Evolutionary conservation across 2,329 filamentous ascomycete species (phyloP), one percentile per base, ranked within the genome.

Genomic region (Penicillium rolfsii): DNA sequence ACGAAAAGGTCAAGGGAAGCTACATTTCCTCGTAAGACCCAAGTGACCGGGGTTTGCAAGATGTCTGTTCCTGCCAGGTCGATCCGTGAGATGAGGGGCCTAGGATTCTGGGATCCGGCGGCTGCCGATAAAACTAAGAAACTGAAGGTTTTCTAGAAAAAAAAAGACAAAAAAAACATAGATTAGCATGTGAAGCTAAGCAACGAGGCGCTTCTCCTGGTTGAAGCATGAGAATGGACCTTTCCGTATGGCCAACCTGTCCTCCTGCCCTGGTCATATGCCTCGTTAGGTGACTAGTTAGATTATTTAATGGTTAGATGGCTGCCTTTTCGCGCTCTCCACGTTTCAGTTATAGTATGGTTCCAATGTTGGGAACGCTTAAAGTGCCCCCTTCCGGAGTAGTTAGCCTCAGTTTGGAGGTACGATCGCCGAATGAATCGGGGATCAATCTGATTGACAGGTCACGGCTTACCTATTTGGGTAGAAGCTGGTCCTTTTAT

Each of bases 91-190:
- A 57, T 57, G 35, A 36, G 24, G 36, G 43, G 43, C n/a, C 40
- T 24, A 49, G 53, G 40, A 30, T 28, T 22, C 50, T 50, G 57
- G 57, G 56, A 63, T 52, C 56, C 58, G 60, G 59, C 60, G 62
- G 53, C 59, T 57, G 52, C 61, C 59, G 49, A 58, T 22, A 22
- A 67, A 67, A 65, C 33, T 64, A 67, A 61, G 61, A 63, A 22
- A 64, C 63, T 65, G 61, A 55, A 50, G 9, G 9, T 11, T 55
- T 62, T 62, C 57, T 64, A 64, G 62, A 60, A 62, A 38, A 26
- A 12, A 19, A 35, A 35, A 36, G 12, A 52, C 8, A 33, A 35
- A 35, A 48, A 24, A 16, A 36, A 57, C 49, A 33, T 11, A 33
- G 30, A 33, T 35, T 55, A 38, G 50, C 59, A 60, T 62, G 56